Base-by-base conservation (phyloP, 352 stramenopile genomes). In the Pythium periplocum region DNA sequence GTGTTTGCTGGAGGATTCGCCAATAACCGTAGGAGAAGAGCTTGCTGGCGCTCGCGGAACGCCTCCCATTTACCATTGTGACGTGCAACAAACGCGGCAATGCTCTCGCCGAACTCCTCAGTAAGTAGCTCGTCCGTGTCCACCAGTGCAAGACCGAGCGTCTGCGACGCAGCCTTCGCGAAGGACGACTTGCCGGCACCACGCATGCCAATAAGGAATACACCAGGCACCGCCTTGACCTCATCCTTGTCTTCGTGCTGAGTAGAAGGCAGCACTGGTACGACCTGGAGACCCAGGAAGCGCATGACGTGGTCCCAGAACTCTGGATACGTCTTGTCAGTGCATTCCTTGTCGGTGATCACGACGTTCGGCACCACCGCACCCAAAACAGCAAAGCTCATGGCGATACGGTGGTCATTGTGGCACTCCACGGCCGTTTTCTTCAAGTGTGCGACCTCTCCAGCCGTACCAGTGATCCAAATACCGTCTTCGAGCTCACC, bases 361-460 rank as follows among this genome's bases (percentile, higher is more conserved):
- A 95, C 85, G 4, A 99, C 86, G 59, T 97, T 91, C 34, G 72
- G 56, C 34, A 87, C 78, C 4, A 97, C 93, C 10, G 95, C 82
- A 6, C 82, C 95, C 55, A 97, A 95, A 33, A 98, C 93, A 3
- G 91, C 96, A 69, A 98, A 99, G 57, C 93, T 98, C 96, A 99
- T 99, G 26, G 96, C 96, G 73, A 99, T 98, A 53, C 96, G 86
- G 69, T 99, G 96, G 77, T 99, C 96, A 59, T 99, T 98, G 74
- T 99, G 98, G 55, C 83, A 94, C 37, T 76, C 76, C 49, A 96
- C 85, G 39, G 61, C 71, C 30, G 78, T 74, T 60, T 75, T 76
- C 47, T 82, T 73, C 40, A 88, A 54, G 32, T 80, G 70, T 11
- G 65, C 46, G 1, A 66, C 72, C 45, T 82, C 71, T 34, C 75